Evolutionary conservation across 176 grass and related monocot species (phyloP), one percentile per base, ranked within the genome.

Genomic region (Alopecurus myosuroides): DNA sequence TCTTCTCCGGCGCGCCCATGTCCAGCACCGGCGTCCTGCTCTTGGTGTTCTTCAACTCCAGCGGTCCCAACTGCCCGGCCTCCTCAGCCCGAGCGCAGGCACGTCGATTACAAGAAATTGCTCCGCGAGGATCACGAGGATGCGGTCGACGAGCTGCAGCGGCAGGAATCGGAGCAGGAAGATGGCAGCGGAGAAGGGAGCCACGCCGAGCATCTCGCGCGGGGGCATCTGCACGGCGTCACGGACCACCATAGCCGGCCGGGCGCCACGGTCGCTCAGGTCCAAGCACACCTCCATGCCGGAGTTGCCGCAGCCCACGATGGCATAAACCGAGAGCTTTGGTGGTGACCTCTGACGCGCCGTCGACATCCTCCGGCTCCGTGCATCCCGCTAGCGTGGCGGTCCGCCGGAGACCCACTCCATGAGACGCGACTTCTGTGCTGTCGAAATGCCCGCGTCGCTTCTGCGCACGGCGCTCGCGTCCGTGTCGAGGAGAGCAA

Each of bases 251-350:
- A 94, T 94, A 20, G 74, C 82, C 12, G 92, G 88, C 49, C 66
- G 80, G 29, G 92, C 88, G 37, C 79, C 49, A 50, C 86, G 82
- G 33, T 94, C 88, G 76, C 86, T 90, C 48, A 94, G 91, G 82
- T 94, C 91, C 34, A 90, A 65, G 70, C 88, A 82, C 35, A 94
- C 86, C 85, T 94, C 91, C 91, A 94, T 94, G 39, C 91, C 88
- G 23, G 91, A 94, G 82, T 94, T 94, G 19, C 91, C 91, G 25
- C 91, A 94, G 14, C 91, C 85, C 20, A 86, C 77, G 4, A 86
- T n/a, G n/a, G n/a, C n/a, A n/a, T n/a, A n/a, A n/a, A n/a, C n/a
- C n/a, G n/a, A n/a, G n/a, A n/a, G n/a, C n/a, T n/a, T n/a, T n/a
- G n/a, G n/a, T n/a, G n/a, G n/a, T n/a, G n/a, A n/a, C n/a, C n/a